A percentile compares a stretch with the other conserved stretches of the same genome.
phyloP scores from a whole-genome alignment of 192 early-diverging fungal genomes.

The Backusella morwellensis region DNA sequence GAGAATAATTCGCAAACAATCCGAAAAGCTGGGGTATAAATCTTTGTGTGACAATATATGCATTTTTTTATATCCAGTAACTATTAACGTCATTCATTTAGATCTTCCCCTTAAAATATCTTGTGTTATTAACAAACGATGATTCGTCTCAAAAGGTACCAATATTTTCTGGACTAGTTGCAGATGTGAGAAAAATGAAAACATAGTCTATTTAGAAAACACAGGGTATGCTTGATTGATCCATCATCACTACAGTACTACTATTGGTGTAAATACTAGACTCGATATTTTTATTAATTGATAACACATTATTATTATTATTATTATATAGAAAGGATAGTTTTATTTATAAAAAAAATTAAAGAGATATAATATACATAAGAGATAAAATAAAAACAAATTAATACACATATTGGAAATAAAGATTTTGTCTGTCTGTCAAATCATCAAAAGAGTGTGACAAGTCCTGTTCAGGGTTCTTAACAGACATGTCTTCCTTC shows the following conservation, averaged over 20 bases:
- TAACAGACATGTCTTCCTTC: not conserved
- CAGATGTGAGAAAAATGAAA: not conserved
- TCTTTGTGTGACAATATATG: not conserved
- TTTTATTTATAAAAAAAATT: not conserved
- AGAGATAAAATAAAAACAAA: not conserved
- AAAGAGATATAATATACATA: not conserved
- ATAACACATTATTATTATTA: not conserved
- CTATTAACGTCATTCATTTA: not conserved
- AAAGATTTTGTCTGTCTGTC: conserved; percentile 21
- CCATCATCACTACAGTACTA: not conserved
- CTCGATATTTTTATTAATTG: not conserved
- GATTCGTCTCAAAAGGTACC: not conserved
- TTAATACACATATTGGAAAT: conserved; percentile 23
- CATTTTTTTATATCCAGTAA: not conserved
- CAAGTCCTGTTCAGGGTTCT: not conserved
- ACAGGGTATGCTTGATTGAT: not conserved
- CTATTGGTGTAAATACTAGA: not conserved
- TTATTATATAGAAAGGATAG: not conserved
- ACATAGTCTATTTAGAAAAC: not conserved
- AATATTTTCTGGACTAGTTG: not conserved
- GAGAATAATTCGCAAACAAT: not conserved
- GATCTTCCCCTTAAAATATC: not conserved
- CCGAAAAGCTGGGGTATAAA: not conserved
- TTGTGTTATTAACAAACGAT: not conserved
- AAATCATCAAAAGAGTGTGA: conserved; percentile 22